Conservation (phyloP, 2,329 filamentous ascomycete genomes). For the Emergomyces orientalis region DNA sequence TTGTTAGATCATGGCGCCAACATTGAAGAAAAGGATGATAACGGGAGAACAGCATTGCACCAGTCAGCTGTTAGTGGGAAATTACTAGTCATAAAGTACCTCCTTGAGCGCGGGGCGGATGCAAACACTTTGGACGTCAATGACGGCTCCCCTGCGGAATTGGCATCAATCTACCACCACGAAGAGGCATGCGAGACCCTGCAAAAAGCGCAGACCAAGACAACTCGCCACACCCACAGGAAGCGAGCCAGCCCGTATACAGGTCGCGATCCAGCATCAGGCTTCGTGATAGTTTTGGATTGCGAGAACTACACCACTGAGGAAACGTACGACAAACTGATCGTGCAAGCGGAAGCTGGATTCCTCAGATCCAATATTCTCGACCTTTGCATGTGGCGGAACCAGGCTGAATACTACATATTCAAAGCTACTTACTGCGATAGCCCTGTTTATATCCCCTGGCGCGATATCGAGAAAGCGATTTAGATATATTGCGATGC, state of each 20-base stretch:
- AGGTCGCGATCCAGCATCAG: neutral
- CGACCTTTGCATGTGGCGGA: neutral
- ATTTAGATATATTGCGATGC: neutral
- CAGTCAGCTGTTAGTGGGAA: neutral
- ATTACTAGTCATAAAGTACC: neutral
- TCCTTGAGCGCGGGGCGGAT: neutral
- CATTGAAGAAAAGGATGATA: neutral
- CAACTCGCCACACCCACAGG: neutral
- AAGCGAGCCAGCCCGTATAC: neutral
- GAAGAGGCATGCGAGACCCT: neutral
- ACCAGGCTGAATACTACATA: neutral
- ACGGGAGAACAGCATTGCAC: neutral
- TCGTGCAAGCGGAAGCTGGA: neutral
- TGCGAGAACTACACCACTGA: neutral
- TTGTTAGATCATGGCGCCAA: neutral
- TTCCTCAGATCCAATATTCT: neutral
- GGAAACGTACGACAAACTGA: neutral
- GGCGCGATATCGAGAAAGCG: neutral
- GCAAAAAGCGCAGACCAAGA: neutral
- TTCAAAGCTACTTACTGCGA: neutral
- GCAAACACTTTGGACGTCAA: too few species aligned
- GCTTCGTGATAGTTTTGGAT: neutral
- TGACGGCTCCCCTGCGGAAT: neutral
- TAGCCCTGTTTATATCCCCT: neutral
- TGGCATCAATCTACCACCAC: neutral